Evolutionary conservation across 768 basidiomycete species (phyloP).

Genomic region (Exidia glandulosa): DNA sequence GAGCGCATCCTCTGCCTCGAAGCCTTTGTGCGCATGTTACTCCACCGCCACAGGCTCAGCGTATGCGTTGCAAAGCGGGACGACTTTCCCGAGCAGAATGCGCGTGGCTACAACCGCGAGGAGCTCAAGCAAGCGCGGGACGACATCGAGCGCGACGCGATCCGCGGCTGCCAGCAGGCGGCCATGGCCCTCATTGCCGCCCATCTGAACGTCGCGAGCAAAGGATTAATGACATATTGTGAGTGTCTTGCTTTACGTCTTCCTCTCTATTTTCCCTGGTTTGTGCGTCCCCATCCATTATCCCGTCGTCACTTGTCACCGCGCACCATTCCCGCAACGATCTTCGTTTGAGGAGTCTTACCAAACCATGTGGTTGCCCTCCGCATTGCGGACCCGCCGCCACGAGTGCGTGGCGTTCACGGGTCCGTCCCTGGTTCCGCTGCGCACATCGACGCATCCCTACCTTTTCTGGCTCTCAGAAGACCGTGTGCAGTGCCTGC

Average conservation of each 20-base stretch:
- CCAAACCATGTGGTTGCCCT: no score
- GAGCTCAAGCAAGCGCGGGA: background rate
- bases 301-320: no score
- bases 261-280: background rate
- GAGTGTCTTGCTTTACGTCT: constrained; percentile 21
- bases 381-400: no score
- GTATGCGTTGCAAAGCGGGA: background rate
- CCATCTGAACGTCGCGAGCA: constrained; percentile 75
- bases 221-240: constrained; percentile 93
- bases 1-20: constrained; percentile 80
- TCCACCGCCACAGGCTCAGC: constrained; percentile 45
- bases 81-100: background rate
- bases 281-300: no score
- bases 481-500: no score
- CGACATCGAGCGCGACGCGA: constrained; percentile 67
- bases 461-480: no score
- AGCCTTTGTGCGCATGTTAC: constrained; percentile 78
- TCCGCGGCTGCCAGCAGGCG: constrained; percentile 62
- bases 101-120: background rate
- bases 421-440: no score
- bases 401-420: no score
- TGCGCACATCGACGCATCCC: no score
- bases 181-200: constrained; percentile 75
- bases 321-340: no score
- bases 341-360: no score